A percentile compares a stretch with the other conserved stretches of the same genome.
phyloP scores from a whole-genome alignment of 805 yeast genomes.

The Teunomyces aglyptinius region DNA sequence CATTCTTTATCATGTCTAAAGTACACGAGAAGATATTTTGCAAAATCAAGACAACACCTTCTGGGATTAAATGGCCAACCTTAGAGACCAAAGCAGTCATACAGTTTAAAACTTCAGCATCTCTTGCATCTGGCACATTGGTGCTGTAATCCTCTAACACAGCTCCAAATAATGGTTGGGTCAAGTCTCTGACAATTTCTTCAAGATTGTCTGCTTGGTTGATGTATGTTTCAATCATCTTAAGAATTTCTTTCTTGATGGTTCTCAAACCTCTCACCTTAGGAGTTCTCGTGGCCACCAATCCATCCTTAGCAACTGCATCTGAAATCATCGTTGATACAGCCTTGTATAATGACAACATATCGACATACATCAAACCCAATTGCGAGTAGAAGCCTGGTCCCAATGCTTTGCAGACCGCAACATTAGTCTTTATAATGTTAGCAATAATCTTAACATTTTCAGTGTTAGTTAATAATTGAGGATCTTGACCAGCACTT shows the following conservation, averaged over 20 bases:
- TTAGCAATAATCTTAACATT: slow-evolving; percentile 91
- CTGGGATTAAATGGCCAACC: slow-evolving; percentile 85
- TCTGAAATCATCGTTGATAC: slow-evolving; percentile 83
- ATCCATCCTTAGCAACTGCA: slow-evolving; percentile 75
- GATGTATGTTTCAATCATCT: slow-evolving; percentile 83
- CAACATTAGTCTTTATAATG: slow-evolving; percentile 90
- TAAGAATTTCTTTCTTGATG: slow-evolving; percentile 89
- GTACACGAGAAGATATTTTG: slow-evolving; percentile 94
- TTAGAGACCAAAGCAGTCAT: slow-evolving; percentile 85
- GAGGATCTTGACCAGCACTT: slow-evolving; percentile 82
- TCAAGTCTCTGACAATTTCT: slow-evolving; percentile 77
- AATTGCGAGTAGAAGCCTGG: slow-evolving; percentile 88
- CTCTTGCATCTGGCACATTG: slow-evolving; percentile 94
- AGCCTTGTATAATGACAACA: slow-evolving; percentile 86
- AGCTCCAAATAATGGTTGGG: slow-evolving; percentile 79
- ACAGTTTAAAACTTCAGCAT: slow-evolving; percentile 95
- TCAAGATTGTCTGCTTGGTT: slow-evolving; percentile 83
- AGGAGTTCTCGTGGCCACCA: slow-evolving; percentile 91
- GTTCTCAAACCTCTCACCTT: slow-evolving; percentile 94
- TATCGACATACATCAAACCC: slow-evolving; percentile 80
- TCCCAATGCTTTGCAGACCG: slow-evolving; percentile 93
- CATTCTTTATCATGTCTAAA: slow-evolving; percentile 90
- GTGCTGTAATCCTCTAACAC: slow-evolving; percentile 85
- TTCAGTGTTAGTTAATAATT: slow-evolving; percentile 71
- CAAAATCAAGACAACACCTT: slow-evolving; percentile 80